Percentiles rank a stretch among this genome's conserved stretches.
phyloP scores from a whole-genome alignment of 345 rosid genomes.

The Arabidopsis suecica region DNA sequence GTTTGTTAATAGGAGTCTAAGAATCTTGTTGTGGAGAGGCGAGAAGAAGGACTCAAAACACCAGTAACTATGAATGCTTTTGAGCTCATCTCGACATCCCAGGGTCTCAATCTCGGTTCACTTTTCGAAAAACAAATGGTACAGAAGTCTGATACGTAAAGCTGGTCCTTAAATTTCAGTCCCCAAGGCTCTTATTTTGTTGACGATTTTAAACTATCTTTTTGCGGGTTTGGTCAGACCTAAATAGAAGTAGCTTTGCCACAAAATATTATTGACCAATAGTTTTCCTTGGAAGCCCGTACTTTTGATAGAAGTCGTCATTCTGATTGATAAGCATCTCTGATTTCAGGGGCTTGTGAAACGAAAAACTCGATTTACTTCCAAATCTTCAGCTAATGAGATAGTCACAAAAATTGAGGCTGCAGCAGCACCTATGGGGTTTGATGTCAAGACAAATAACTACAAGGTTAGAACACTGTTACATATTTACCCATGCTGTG shows the following conservation, averaged over 20 bases:
- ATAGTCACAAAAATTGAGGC: slow-evolving; percentile 89
- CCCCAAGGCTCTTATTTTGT: not conserved
- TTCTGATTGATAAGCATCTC: slow-evolving; percentile 26
- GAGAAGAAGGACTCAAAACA: slow-evolving; percentile 64
- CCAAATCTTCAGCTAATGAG: slow-evolving; percentile 83
- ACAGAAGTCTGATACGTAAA: slow-evolving; percentile 29
- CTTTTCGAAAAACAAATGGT: slow-evolving; percentile 99
- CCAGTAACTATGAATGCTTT: slow-evolving; percentile 97
- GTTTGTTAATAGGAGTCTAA: slow-evolving; percentile 56
- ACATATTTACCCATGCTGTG: not conserved
- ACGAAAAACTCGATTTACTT: slow-evolving; percentile 91
- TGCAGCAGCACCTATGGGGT: slow-evolving; percentile 88
- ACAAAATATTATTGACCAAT: not conserved
- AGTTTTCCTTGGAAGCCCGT: not conserved
- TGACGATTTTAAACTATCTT: not conserved
- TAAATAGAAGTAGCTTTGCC: slow-evolving; percentile 8
- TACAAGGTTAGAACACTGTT: slow-evolving; percentile 63
- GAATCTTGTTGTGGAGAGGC: slow-evolving; percentile 90
- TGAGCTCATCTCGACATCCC: slow-evolving; percentile 95
- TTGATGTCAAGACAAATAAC: slow-evolving; percentile 91
- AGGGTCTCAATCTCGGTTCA: slow-evolving; percentile 91
- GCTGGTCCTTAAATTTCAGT: slow-evolving; percentile 1
- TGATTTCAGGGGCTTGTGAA: slow-evolving; percentile 82
- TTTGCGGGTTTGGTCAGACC: not conserved
- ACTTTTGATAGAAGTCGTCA: slow-evolving; percentile 11